phyloP scores from a whole-genome alignment of 106 monocot species.

The Phalaenopsis equestris region DNA sequence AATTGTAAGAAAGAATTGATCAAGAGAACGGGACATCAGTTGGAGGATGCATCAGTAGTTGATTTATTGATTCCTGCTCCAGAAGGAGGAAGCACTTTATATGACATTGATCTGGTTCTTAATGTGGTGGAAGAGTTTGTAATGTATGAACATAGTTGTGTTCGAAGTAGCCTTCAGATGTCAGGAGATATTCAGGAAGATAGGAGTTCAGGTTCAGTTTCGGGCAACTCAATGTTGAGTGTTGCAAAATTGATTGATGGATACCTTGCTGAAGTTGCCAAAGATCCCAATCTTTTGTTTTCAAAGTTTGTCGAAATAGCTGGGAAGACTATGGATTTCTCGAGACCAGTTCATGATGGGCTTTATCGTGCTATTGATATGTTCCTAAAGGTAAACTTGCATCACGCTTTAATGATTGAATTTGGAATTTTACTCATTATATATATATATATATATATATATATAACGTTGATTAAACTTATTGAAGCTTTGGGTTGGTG shows the following conservation, averaged over 20 bases:
- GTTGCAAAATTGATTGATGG: conserved; percentile 55
- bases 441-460: too few relatives aligned
- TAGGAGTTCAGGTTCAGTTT: conserved; percentile 14
- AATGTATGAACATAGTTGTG: conserved; percentile 12
- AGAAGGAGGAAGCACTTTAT: conserved; percentile 17
- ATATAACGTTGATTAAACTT: too few relatives aligned
- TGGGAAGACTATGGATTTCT: conserved; percentile 30
- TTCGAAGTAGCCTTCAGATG: conserved; percentile 10
- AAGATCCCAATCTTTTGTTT: conserved; percentile 44
- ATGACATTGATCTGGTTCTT: conserved; percentile 41
- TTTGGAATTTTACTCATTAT: too few relatives aligned
- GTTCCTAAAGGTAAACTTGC: conserved; percentile 49
- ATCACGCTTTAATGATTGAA: not conserved
- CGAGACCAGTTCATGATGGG: conserved; percentile 45
- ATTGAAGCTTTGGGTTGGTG: too few relatives aligned
- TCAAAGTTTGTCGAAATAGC: conserved; percentile 52
- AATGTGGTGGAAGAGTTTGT: conserved; percentile 49
- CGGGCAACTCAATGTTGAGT: conserved; percentile 11
- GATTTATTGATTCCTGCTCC: conserved; percentile 47
- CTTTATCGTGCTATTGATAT: conserved; percentile 68
- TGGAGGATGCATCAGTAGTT: conserved; percentile 35
- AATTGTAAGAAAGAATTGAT: conserved; percentile 27
- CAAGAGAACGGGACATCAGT: conserved; percentile 36
- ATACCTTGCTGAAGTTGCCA: conserved; percentile 51
- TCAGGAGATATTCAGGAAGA: conserved; percentile 34